A percentile compares a stretch with the other conserved stretches of the same genome.
Conservation (phyloP, 169 alveolate species). For the Plasmodium inui region DNA sequence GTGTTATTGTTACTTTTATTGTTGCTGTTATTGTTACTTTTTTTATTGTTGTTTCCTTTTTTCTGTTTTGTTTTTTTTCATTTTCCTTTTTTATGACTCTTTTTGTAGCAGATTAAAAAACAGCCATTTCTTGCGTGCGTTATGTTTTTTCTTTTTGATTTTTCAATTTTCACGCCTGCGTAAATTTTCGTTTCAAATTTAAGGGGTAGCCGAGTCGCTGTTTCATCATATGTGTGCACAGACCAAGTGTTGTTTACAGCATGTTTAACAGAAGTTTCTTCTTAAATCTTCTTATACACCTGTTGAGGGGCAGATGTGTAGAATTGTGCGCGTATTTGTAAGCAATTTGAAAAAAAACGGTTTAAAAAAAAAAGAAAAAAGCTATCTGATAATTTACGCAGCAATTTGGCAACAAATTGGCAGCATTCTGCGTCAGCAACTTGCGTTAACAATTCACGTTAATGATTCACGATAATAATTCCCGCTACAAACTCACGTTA, state of each 20-base stretch:
- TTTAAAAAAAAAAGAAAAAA: slow-evolving; percentile 14
- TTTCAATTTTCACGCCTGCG: neutral
- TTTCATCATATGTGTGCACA: slow-evolving; percentile 45
- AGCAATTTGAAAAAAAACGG: slow-evolving; percentile 1
- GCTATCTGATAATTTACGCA: slow-evolving; percentile 11
- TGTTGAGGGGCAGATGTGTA: neutral
- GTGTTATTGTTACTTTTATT: neutral
- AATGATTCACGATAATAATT: neutral
- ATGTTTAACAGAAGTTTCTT: slow-evolving; percentile 3
- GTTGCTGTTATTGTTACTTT: neutral
- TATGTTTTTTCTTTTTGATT: neutral
- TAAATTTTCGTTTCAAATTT: slow-evolving; percentile 4
- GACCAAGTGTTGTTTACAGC: slow-evolving; percentile 41
- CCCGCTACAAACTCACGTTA: neutral
- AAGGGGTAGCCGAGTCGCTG: slow-evolving; percentile 30
- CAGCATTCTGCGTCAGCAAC: neutral
- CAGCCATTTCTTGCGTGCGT: neutral
- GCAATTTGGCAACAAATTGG: neutral
- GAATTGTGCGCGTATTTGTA: slow-evolving; percentile 10
- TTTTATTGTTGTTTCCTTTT: neutral
- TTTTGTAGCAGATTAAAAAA: neutral
- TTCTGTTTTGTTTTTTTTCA: neutral
- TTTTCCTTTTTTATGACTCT: neutral
- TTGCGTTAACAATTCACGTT: neutral
- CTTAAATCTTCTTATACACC: neutral